phyloP scores from a whole-genome alignment of 257 asterid species.

The Fraxinus cuspidata region DNA sequence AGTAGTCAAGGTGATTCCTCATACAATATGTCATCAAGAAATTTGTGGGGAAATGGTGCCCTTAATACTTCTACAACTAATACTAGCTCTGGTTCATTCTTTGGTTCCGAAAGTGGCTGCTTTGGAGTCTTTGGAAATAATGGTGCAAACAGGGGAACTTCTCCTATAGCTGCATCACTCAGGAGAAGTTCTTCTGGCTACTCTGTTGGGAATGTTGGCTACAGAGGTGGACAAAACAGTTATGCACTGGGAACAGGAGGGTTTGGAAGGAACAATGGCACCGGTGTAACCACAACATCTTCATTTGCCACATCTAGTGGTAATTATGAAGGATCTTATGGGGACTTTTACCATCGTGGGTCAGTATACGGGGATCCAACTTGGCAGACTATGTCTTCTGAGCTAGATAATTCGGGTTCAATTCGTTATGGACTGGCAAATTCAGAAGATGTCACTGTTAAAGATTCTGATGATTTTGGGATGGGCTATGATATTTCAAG shows the following conservation, averaged over 20 bases:
- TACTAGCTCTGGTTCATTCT: constrained; percentile 56
- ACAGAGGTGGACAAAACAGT: constrained; percentile 60
- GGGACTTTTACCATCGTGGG: constrained; percentile 40
- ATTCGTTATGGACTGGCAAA: constrained; percentile 53
- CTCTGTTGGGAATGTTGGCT: constrained; percentile 49
- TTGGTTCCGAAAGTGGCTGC: constrained; percentile 58
- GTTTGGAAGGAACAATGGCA: constrained; percentile 55
- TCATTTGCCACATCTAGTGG: constrained; percentile 54
- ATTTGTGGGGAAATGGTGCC: constrained; percentile 69
- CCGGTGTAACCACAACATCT: constrained; percentile 49
- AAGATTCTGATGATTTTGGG: constrained; percentile 45
- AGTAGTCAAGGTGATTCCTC: constrained; percentile 57
- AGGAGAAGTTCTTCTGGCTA: constrained; percentile 60
- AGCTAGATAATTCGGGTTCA: constrained; percentile 45
- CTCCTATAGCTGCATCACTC: constrained; percentile 51
- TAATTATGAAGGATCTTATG: constrained; percentile 45
- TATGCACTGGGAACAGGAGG: constrained; percentile 62
- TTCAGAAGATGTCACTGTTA: constrained; percentile 42
- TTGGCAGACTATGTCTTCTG: constrained; percentile 48
- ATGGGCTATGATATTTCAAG: constrained; percentile 48
- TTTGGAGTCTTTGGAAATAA: constrained; percentile 71
- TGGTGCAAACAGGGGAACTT: constrained; percentile 59
- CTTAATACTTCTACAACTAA: constrained; percentile 51
- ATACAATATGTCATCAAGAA: constrained; percentile 52
- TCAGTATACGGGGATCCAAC: constrained; percentile 46